Conservation (phyloP, 2,329 filamentous ascomycete genomes). For the Fusarium acutatum region DNA sequence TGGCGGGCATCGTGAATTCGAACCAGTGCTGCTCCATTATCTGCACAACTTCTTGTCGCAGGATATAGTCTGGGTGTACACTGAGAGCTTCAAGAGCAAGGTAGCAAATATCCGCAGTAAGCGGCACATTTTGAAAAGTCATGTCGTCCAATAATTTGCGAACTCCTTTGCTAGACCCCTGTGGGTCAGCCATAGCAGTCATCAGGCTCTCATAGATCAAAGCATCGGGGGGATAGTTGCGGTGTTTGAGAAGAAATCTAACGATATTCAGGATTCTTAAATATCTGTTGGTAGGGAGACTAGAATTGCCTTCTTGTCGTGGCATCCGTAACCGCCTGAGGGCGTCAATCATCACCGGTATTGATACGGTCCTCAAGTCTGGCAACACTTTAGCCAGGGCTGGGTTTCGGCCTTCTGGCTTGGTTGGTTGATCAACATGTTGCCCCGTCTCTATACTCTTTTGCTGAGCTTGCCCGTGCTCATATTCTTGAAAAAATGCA, state of each 20-base stretch:
- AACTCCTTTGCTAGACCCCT: conserved; percentile 74
- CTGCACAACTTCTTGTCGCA: conserved; percentile 75
- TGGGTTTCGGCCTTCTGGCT: neutral
- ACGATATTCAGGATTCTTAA: conserved; percentile 55
- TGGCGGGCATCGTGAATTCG: conserved; percentile 61
- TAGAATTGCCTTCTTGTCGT: conserved; percentile 21
- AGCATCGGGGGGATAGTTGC: conserved; percentile 62
- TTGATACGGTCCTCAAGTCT: conserved; percentile 4
- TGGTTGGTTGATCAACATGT: neutral
- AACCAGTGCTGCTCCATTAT: conserved; percentile 79
- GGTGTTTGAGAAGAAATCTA: conserved; percentile 65
- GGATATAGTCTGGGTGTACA: conserved; percentile 84
- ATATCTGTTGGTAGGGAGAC: conserved; percentile 37
- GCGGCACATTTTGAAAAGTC: conserved; percentile 65
- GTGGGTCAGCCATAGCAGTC: conserved; percentile 71
- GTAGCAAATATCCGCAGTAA: conserved; percentile 75
- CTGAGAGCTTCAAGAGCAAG: conserved; percentile 76
- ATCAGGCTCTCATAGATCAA: conserved; percentile 79
- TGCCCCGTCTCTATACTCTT: neutral
- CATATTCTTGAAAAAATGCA: conserved; percentile 3
- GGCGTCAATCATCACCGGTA: conserved; percentile 38
- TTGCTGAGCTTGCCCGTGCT: neutral
- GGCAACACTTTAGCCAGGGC: conserved; percentile 11
- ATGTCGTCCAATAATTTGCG: conserved; percentile 76
- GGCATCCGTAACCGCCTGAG: conserved; percentile 42